Base-by-base conservation (phyloP, 305 asterid genomes). In the Vinca major region DNA sequence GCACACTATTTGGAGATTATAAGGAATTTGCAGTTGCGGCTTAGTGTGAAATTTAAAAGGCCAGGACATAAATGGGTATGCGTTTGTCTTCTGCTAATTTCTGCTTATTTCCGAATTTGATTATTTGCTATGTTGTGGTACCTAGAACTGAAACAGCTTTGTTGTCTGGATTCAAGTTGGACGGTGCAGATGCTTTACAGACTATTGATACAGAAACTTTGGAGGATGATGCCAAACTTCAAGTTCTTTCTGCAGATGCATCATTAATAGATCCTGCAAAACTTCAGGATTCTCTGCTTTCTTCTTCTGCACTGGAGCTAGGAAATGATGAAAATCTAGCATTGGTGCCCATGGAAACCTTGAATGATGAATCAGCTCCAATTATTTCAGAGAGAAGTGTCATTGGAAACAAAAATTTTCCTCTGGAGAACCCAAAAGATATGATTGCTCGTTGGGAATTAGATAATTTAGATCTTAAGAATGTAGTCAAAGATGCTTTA, bases 381-480 rank as follows among this genome's bases (percentile, higher is more conserved):
- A 48, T 82, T 69, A 75, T 83, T 72, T 80, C 90, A 73, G 91
- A 84, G 78, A 86, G 86, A 77, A 82, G 77, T 73, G 49, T 73
- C 51, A 63, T 75, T 66, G 86, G 76, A 53, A 83, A 75, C 72
- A 78, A 80, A 77, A 66, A 74, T 52, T 77, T 73, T 66, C 79
- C 74, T 36, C 4, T 84, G 63, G 96, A 93, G 80, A 89, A 89
- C 85, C 96, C 97, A 20, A 85, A 83, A 78, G 96, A 89, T 75
- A 91, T 91, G 97, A 89, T 93, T 78, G 91, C 94, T 54, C 92
- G 97, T 39, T 93, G 97, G 99, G 97, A 86, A 76, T 69, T 89
- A 72, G 86, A 85, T 80, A 83, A 91, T 74, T 80, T 87, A 86
- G 96, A 93, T 79, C 77, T 86, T 41, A 89, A 82, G 81, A 85